Evolutionary conservation across 805 yeast genomes (phyloP), one percentile per base, ranked within the genome.

Genomic region (Vanderwaltozyma polyspora): DNA sequence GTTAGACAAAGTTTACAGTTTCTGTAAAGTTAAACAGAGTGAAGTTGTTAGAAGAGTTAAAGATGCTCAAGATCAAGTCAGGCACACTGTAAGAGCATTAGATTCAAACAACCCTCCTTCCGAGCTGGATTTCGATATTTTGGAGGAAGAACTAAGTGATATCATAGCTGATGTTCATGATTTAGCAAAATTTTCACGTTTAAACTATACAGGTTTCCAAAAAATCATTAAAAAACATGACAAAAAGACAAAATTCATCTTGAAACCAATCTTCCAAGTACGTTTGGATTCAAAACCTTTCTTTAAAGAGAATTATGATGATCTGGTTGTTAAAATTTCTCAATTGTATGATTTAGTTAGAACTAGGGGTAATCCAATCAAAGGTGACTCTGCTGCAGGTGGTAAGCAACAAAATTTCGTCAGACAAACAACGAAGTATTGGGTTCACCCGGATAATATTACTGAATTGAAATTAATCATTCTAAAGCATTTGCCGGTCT

Each of bases 371-470:
- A 82, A 85, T 54, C 97, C 98, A 11, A 83, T 85, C 26, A 72
- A 75, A 51, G 97, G 97, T 43, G 98, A 91, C 62, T 77, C 95
- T 4, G 58, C 96, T 5, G 96, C 98, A n/a, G 98, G 98, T 52
- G 98, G 98, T 29, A 71, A 80, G 28, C 96, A 87, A 68, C 98
- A 91, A 60, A 91, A 91, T 64, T 91, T 91, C 52, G 97, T 91
- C 30, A 80, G 98, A 62, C 98, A 91, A 63, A 91, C 98, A 15
- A 91, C 98, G 6, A 91, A 91, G 57, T 91, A 91, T 63, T 91
- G 99, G 99, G 97, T 91, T 22, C 98, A 91, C 54, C 95, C 96
- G 3, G 97, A 91, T 60, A 89, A 91, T 59, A 86, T 91, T 56
- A 91, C 97, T 12, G 97, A 91, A 65, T 72, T 91, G 59, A 91